Evolutionary conservation across 2,329 filamentous ascomycete genomes (phyloP).

Genomic region (Fusarium austroafricanum): DNA sequence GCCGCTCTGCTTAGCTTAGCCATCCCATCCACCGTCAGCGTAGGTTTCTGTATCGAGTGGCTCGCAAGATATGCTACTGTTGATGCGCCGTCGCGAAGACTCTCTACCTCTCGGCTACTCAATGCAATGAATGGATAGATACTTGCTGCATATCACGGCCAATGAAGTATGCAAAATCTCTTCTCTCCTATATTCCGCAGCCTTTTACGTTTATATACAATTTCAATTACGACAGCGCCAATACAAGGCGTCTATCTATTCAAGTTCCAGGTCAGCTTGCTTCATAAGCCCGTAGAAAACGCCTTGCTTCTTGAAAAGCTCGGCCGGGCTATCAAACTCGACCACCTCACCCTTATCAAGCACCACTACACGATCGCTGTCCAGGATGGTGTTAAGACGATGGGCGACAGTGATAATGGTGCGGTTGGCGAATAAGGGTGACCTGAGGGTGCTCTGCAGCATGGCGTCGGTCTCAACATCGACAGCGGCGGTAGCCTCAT

Average conservation of each 20-base stretch:
- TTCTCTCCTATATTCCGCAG: constrained; percentile 19
- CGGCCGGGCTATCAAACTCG: constrained; percentile 89
- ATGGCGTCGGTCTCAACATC: constrained; percentile 76
- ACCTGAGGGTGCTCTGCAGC: constrained; percentile 72
- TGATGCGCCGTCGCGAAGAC: background rate
- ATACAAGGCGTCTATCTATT: constrained; percentile 42
- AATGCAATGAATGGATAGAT: constrained; percentile 4
- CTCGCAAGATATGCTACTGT: constrained; percentile 5
- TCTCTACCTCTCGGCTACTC: constrained; percentile 10
- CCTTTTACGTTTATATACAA: constrained; percentile 24
- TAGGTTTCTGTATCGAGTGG: constrained; percentile 19
- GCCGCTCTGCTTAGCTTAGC: constrained; percentile 4
- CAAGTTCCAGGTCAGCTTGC: constrained; percentile 80
- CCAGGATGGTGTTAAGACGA: constrained; percentile 96
- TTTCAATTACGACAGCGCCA: constrained; percentile 14
- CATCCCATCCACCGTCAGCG: constrained; percentile 17
- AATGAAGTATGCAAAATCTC: constrained; percentile 11
- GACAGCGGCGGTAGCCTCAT: constrained; percentile 89
- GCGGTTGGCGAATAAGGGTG: constrained; percentile 81
- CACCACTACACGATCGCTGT: constrained; percentile 90
- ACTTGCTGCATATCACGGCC: background rate
- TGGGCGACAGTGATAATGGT: constrained; percentile 99
- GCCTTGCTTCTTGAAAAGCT: constrained; percentile 79
- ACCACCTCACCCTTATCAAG: constrained; percentile 89
- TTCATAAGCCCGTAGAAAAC: constrained; percentile 91